Base-by-base conservation (phyloP, 768 basidiomycete genomes). In the Mycena latifolia region DNA sequence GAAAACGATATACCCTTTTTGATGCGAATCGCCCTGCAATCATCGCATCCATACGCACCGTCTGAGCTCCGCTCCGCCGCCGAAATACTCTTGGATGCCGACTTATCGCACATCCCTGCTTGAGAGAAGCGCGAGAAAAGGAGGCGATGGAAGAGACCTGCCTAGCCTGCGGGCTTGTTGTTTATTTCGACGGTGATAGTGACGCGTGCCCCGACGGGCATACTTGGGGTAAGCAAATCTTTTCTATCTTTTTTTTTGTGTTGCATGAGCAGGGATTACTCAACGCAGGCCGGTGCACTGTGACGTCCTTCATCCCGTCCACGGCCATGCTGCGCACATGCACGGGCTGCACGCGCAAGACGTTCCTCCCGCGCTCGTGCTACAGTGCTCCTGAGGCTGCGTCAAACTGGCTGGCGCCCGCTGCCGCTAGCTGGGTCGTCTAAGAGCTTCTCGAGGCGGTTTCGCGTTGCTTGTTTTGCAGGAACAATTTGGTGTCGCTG, bases 261-360 rank as follows among this genome's bases (percentile, higher is more conserved):
- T 35, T 6, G 33, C 14, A 6, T 3, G 41, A n/a, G 6, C 14
- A n/a, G 41, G 14, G 20, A 12, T 25, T 37, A 43, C 12, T 9
- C 12, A 1, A 33, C 29, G 31, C 71, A 94, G 93, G 84, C 53
- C 89, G 93, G 39, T 95, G 94, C 73, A 90, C 92, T 14, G 82
- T 93, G 52, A 95, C 93, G 29, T 89, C 90, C 22, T 90, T 92
- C 76, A 86, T 95, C 63, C 82, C 94, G 39, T 85, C 92, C n/a
- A 94, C 92, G 55, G 85, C 92, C 12, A 83, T 83, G 76, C 89
- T 93, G 35, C 85, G 92, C 59, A 94, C 92, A 9, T 95, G 94
- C 74, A 79, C 93, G 27, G 91, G 92, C 39, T 95, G 94, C 72
- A 85, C 85, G 71, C 85, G 93, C 67, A 95, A 94, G 76, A 91